phyloP scores from a whole-genome alignment of 306 rosid species.

The Erythrophleum fordii region DNA sequence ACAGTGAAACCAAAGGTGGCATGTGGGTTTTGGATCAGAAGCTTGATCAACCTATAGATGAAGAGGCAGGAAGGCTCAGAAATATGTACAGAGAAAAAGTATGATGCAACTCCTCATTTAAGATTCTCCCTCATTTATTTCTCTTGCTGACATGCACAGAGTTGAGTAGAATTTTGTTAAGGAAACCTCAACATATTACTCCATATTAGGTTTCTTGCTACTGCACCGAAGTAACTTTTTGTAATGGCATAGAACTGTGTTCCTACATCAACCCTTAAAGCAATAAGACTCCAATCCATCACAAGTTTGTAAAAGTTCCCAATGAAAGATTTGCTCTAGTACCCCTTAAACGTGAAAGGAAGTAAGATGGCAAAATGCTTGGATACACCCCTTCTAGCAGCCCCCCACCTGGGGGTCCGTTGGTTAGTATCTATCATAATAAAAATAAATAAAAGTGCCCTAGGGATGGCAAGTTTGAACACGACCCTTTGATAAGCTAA shows the following conservation, averaged over 20 bases:
- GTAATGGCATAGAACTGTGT: background rate
- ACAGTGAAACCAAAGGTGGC: slow-evolving; percentile 63
- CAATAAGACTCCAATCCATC: background rate
- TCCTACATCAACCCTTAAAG: background rate
- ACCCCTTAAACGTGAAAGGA: background rate
- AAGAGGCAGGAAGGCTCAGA: slow-evolving; percentile 86
- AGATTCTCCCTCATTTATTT: background rate
- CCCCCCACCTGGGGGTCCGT: background rate
- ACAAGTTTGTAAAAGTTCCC: background rate
- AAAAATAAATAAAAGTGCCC: background rate
- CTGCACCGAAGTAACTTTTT: background rate
- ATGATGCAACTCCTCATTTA: slow-evolving; percentile 16
- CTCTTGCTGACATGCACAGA: background rate
- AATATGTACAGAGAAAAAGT: slow-evolving; percentile 96
- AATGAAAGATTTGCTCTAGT: background rate
- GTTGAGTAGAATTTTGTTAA: background rate
- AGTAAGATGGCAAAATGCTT: background rate
- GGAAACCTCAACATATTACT: background rate
- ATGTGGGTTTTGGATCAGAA: slow-evolving; percentile 97
- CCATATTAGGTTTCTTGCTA: background rate
- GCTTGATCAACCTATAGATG: slow-evolving; percentile 95
- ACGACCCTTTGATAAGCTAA: background rate
- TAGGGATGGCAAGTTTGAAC: background rate
- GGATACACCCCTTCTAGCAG: background rate
- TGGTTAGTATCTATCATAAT: background rate